Evolutionary conservation across 768 basidiomycete species (phyloP).

Genomic region (Brasilioporus rufonigricans): DNA sequence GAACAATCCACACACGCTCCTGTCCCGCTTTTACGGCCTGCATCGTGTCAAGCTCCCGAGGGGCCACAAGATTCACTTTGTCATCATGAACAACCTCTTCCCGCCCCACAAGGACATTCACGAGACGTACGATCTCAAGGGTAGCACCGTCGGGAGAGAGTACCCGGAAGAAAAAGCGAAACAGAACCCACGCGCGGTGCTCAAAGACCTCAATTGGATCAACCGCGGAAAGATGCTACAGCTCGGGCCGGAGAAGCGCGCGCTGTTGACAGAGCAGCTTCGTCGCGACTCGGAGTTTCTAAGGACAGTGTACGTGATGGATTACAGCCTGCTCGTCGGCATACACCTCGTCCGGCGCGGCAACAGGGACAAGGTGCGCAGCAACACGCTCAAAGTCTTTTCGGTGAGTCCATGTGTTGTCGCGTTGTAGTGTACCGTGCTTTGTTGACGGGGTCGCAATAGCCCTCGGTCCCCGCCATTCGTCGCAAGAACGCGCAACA

Average conservation of each 20-base stretch:
- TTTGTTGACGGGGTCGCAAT: slow-evolving; percentile 1
- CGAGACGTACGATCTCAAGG: slow-evolving; percentile 97
- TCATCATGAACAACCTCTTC: slow-evolving; percentile 99
- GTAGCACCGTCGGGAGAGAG: slow-evolving; percentile 84
- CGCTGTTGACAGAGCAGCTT: slow-evolving; percentile 87
- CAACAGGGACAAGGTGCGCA: slow-evolving; percentile 87
- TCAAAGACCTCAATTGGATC: slow-evolving; percentile 98
- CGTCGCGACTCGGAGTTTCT: slow-evolving; percentile 84
- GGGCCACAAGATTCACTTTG: slow-evolving; percentile 96
- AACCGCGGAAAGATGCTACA: slow-evolving; percentile 72
- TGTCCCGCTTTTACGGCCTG: slow-evolving; percentile 94
- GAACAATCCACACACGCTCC: slow-evolving; percentile 87
- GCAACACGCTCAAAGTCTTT: slow-evolving; percentile 90
- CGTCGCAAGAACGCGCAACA: slow-evolving; percentile 59
- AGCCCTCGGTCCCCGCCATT: slow-evolving; percentile 71
- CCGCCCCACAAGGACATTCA: slow-evolving; percentile 97
- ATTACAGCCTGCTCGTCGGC: slow-evolving; percentile 92
- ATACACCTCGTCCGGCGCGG: slow-evolving; percentile 91
- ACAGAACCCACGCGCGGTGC: slow-evolving; percentile 80
- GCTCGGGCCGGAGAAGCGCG: slow-evolving; percentile 94
- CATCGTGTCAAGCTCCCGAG: slow-evolving; percentile 96
- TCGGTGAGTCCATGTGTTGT: slow-evolving; percentile 53
- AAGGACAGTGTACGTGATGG: slow-evolving; percentile 86
- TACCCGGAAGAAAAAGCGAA: slow-evolving; percentile 79
- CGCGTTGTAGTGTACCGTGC: no score